phyloP scores from a whole-genome alignment of 2,329 filamentous ascomycete species.

The Alternaria novae-zelandiae region DNA sequence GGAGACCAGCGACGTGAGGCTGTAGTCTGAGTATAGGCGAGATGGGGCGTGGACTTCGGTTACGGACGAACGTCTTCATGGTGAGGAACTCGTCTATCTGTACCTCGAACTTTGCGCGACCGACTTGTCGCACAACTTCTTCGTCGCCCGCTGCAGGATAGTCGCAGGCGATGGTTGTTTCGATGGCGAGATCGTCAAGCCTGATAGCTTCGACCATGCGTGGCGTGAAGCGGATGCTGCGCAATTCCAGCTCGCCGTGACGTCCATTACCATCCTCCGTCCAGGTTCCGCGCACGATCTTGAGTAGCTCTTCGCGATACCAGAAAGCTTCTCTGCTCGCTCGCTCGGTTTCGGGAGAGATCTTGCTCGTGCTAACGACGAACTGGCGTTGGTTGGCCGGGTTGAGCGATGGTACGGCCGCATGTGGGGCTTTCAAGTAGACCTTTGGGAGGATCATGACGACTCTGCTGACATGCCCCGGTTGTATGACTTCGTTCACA shows the following conservation, averaged over 20 bases:
- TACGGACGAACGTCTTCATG: constrained; percentile 73
- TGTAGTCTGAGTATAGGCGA: constrained; percentile 76
- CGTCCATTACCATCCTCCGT: constrained; percentile 61
- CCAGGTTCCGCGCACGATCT: constrained; percentile 75
- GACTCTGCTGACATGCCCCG: constrained; percentile 71
- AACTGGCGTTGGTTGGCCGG: constrained; percentile 88
- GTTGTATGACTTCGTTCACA: constrained; percentile 58
- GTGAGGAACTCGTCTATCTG: constrained; percentile 70
- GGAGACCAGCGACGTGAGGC: constrained; percentile 76
- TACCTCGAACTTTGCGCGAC: constrained; percentile 56
- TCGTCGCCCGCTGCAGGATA: constrained; percentile 11
- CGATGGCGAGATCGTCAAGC: constrained; percentile 74
- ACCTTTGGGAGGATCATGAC: constrained; percentile 78
- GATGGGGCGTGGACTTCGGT: constrained; percentile 72
- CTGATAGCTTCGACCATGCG: constrained; percentile 85
- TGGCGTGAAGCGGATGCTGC: constrained; percentile 73
- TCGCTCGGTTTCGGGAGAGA: constrained; percentile 80
- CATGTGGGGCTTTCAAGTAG: constrained; percentile 77
- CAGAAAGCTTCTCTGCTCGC: constrained; percentile 84
- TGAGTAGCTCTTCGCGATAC: constrained; percentile 84
- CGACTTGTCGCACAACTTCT: constrained; percentile 45
- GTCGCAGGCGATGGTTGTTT: constrained; percentile 54
- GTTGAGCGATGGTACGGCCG: constrained; percentile 79
- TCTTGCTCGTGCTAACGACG: constrained; percentile 80
- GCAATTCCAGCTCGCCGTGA: constrained; percentile 75